These are phyloP conservation scores for Eutrema yunnanense DNA, from an alignment of 345 rosid species.

Conservation along the genomic window DNA sequence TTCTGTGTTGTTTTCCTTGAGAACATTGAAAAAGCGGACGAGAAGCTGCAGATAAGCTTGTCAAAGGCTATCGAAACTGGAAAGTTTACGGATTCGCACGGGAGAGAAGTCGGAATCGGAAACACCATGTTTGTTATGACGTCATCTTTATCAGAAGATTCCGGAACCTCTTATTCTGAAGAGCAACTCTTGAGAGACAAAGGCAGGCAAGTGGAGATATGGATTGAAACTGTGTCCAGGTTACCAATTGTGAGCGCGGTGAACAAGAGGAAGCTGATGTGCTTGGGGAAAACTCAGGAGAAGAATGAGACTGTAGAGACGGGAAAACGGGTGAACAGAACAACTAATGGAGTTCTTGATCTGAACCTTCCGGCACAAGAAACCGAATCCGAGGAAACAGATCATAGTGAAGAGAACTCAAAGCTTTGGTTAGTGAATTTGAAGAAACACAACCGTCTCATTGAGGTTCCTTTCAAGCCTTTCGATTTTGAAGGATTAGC, in stretches of 20 bases:
- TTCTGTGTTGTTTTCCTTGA: slow-evolving; percentile 61
- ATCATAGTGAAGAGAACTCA: slow-evolving; percentile 28
- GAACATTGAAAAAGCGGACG: slow-evolving; percentile 66
- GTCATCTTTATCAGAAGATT: slow-evolving; percentile 27
- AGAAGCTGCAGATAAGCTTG: slow-evolving; percentile 40
- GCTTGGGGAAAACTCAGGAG: slow-evolving; percentile 25
- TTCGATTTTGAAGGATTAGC: slow-evolving; percentile 53
- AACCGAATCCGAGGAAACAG: slow-evolving; percentile 25
- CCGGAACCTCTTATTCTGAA: slow-evolving; percentile 33
- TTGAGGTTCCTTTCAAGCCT: slow-evolving; percentile 46
- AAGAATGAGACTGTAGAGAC: slow-evolving; percentile 24
- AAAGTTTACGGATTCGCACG: slow-evolving; percentile 56
- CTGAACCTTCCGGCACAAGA: slow-evolving; percentile 69
- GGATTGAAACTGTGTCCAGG: slow-evolving; percentile 30
- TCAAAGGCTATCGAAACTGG: slow-evolving; percentile 50
- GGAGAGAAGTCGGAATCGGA: slow-evolving; percentile 54
- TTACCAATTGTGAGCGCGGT: slow-evolving; percentile 3
- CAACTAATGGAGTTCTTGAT: slow-evolving; percentile 40
- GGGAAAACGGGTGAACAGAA: slow-evolving; percentile 40
- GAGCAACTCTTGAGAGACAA: slow-evolving; percentile 44
- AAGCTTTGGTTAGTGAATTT: slow-evolving; percentile 47
- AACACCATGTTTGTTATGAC: slow-evolving; percentile 56
- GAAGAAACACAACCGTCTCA: slow-evolving; percentile 31
- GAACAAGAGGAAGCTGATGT: slow-evolving; percentile 53
- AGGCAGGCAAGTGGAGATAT: slow-evolving; percentile 43